Conservation (phyloP, 2,329 filamentous ascomycete genomes). For the Exophiala aquamarina region DNA sequence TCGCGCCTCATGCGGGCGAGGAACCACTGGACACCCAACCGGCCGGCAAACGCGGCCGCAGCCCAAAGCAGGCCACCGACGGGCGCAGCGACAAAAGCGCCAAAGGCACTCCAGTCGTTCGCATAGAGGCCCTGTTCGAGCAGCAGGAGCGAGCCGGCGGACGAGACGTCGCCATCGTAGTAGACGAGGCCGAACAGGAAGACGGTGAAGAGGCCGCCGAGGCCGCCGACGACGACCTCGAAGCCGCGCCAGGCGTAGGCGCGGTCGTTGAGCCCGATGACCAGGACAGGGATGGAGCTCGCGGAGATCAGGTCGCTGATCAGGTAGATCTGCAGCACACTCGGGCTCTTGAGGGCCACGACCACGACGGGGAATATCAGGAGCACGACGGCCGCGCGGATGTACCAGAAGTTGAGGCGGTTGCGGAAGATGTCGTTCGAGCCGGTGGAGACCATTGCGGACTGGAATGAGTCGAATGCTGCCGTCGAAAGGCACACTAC, state of each 20-base stretch:
- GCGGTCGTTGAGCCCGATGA: slow-evolving; percentile 67
- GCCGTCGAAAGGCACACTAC: slow-evolving; percentile 73
- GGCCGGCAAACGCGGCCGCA: slow-evolving; percentile 59
- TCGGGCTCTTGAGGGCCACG: slow-evolving; percentile 71
- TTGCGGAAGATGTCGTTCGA: slow-evolving; percentile 86
- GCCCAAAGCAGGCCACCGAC: slow-evolving; percentile 73
- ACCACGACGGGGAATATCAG: slow-evolving; percentile 74
- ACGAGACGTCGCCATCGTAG: slow-evolving; percentile 61
- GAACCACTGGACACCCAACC: slow-evolving; percentile 60
- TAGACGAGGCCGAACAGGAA: slow-evolving; percentile 81
- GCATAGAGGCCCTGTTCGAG: slow-evolving; percentile 72
- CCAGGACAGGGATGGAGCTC: slow-evolving; percentile 70
- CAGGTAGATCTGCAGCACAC: slow-evolving; percentile 77
- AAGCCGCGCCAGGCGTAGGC: slow-evolving; percentile 75
- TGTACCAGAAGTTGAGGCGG: slow-evolving; percentile 71
- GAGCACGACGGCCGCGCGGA: slow-evolving; percentile 67
- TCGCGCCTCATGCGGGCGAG: slow-evolving; percentile 58
- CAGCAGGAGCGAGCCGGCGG: slow-evolving; percentile 68
- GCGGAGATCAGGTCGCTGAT: slow-evolving; percentile 79
- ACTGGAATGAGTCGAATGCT: slow-evolving; percentile 78
- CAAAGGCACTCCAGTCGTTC: slow-evolving; percentile 78
- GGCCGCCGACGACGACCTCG: slow-evolving; percentile 74
- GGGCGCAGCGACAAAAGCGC: slow-evolving; percentile 76
- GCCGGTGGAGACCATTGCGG: slow-evolving; percentile 79
- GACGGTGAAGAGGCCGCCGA: slow-evolving; percentile 75